These are phyloP conservation scores for Ophiostoma fasciatum DNA, from an alignment of 2,329 filamentous ascomycete genomes.

Conservation along the genomic window DNA sequence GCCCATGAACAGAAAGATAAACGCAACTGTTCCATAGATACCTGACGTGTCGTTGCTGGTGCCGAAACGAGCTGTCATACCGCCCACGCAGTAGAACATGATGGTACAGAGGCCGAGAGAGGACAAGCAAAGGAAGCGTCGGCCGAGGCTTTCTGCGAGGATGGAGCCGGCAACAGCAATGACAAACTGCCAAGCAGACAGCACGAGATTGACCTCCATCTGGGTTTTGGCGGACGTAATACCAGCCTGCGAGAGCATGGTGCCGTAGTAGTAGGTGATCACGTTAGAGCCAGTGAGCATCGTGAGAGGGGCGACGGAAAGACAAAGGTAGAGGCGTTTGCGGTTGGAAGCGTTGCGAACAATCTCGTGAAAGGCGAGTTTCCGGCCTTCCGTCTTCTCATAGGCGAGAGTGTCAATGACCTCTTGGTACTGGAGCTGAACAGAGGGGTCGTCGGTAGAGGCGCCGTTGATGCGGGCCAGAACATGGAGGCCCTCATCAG, in stretches of 20 bases:
- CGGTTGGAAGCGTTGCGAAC: conserved; percentile 6
- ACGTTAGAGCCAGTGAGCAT: conserved; percentile 11
- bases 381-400: conserved; percentile 8
- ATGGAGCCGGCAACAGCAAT: conserved; percentile 12
- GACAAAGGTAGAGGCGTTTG: conserved; percentile 4
- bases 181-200: conserved; percentile 12
- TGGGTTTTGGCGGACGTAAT: conserved; percentile 11
- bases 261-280: conserved; percentile 11
- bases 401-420: conserved; percentile 23
- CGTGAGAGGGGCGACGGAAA: conserved; percentile 9
- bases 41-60: not conserved
- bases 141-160: conserved; percentile 13
- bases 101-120: conserved; percentile 21
- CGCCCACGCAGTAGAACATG: conserved; percentile 17
- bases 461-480: conserved; percentile 26
- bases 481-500: conserved; percentile 18
- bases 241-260: conserved; percentile 10
- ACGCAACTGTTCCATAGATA: conserved; percentile 21
- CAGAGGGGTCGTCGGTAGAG: conserved; percentile 19
- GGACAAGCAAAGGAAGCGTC: conserved; percentile 20
- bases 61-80: conserved; percentile 28
- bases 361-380: conserved; percentile 7
- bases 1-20: conserved; percentile 39
- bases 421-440: conserved; percentile 24
- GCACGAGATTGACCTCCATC: conserved; percentile 12